These are phyloP conservation scores for Lippia alba DNA, from an alignment of 305 asterid species.

Conservation along the genomic window DNA sequence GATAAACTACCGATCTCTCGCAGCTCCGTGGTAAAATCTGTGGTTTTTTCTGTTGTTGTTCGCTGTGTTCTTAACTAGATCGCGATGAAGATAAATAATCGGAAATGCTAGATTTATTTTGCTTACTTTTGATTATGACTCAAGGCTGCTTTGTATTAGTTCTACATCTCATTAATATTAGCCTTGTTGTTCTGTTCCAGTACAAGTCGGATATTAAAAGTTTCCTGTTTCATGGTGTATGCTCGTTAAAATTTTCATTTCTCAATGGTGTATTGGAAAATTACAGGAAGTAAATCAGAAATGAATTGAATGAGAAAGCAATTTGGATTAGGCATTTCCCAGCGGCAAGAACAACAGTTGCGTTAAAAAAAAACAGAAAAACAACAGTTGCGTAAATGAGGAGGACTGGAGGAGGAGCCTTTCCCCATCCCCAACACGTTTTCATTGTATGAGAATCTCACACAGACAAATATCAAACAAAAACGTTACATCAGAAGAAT, in stretches of 20 bases:
- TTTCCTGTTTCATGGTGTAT: neutral
- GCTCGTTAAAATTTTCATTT: neutral
- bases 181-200: neutral
- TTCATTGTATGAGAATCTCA: too few species aligned
- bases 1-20: slow-evolving; percentile 3
- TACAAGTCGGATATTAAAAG: neutral
- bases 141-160: neutral
- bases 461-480: too few species aligned
- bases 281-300: too few species aligned
- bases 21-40: neutral
- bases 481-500: too few species aligned
- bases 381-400: too few species aligned
- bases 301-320: too few species aligned
- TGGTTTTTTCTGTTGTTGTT: neutral
- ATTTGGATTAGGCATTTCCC: too few species aligned
- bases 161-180: neutral
- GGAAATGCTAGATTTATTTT: neutral
- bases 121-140: neutral
- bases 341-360: too few species aligned
- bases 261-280: neutral
- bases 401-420: too few species aligned
- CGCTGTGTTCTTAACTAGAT: slow-evolving; percentile 5
- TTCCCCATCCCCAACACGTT: too few species aligned
- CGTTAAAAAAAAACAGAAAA: too few species aligned
- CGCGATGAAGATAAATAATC: neutral